A percentile compares a stretch with the other conserved stretches of the same genome.
Evolutionary conservation across 2,329 filamentous ascomycete genomes (phyloP).

Genomic region (Mariannaea elegans): DNA sequence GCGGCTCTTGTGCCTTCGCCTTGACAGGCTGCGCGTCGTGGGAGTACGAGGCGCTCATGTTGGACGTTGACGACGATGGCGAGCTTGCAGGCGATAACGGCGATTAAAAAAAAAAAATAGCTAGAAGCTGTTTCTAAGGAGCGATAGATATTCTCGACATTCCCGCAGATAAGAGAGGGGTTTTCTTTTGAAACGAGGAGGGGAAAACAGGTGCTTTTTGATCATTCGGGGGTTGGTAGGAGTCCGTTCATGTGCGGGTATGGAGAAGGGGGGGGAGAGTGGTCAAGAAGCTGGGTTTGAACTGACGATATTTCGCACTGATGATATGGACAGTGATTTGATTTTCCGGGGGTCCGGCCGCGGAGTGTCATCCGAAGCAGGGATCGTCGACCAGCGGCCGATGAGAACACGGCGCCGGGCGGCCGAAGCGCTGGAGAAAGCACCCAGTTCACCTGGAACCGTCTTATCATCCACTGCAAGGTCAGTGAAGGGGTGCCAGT

Average conservation of each 20-base stretch:
- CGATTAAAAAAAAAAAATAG: background rate
- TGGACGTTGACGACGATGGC: conserved; percentile 3
- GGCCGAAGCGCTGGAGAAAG: background rate
- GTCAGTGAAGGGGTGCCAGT: background rate
- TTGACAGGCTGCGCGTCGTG: conserved; percentile 30
- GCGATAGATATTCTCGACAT: conserved; percentile 19
- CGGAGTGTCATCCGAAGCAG: conserved; percentile 15
- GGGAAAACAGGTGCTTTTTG: conserved; percentile 13
- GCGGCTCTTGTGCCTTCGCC: conserved; percentile 35
- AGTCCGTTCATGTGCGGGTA: background rate
- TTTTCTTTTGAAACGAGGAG: background rate
- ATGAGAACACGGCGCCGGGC: conserved; percentile 7
- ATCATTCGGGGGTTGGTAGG: background rate
- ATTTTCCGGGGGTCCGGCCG: conserved; percentile 23
- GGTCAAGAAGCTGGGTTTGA: conserved; percentile 2
- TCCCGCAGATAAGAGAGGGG: conserved; percentile 14
- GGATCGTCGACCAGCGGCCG: conserved; percentile 9
- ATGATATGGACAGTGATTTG: conserved; percentile 14
- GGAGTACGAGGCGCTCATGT: conserved; percentile 33
- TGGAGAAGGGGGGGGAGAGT: background rate
- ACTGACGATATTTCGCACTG: conserved; percentile 17
- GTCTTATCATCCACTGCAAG: background rate
- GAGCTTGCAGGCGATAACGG: conserved; percentile 7
- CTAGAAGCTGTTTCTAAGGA: conserved; percentile 12
- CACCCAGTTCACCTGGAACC: background rate